Evolutionary conservation across 75 land plant genomes (phyloP), one percentile per base, ranked within the genome.

Genomic region (Picea sitchensis): DNA sequence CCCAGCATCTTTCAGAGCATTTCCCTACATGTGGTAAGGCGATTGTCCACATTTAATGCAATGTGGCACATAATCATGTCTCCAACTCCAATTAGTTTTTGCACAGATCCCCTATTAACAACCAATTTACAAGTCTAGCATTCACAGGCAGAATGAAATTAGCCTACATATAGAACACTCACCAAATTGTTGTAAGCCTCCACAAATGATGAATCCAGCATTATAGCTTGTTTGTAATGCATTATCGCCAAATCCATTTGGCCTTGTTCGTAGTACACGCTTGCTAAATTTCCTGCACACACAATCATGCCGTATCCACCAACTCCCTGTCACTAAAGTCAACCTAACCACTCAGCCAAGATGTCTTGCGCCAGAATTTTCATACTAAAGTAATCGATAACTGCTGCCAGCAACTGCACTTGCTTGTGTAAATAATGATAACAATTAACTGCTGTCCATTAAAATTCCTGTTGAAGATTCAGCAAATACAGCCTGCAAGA

Each of bases 111-210:
- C 44, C 5, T 41, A 41, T 41, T 41, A 41, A 41, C 5, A 4
- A 41, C 5, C 44, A 41, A 41, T 41, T 41, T 41, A 41, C 44
- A 5, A 41, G 44, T 41, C 44, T 5, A 41, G 5, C 44, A 4
- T 41, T 5, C 5, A 41, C 58, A 41, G 4, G 44, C 4, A 41
- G 44, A 41, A 41, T 41, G 44, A 41, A 41, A 41, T 41, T 41
- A 41, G 44, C 44, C 41, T 4, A 41, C 5, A 41, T 41, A 41
- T 4, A 41, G 26, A 26, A 26, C 26, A 18, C 90, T 59, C 82
- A 98, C 98, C 93, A 98, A 78, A 88, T 98, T 98, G 69, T 98
- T 98, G 81, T 95, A 98, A 9, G 99, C 99, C 77, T 98, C 99
- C 69, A 95, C 68, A 75, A 92, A 98, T 76, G 87, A 67, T 11